A percentile compares a stretch with the other conserved stretches of the same genome.
Evolutionary conservation across 2,329 filamentous ascomycete genomes (phyloP).

Genomic region (Cytospora chrysosperma): DNA sequence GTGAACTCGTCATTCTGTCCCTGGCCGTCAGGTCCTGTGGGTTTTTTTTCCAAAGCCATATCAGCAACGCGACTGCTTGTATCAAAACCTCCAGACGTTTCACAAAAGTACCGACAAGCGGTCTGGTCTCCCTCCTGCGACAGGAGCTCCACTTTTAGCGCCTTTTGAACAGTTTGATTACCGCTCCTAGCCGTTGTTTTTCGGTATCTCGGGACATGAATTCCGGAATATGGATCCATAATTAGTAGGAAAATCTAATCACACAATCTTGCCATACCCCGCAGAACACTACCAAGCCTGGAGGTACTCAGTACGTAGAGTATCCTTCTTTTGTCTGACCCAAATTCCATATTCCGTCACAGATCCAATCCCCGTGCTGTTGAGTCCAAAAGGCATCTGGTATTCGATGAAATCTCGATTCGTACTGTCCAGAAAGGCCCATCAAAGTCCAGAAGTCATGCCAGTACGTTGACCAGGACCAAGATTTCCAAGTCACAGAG

Average conservation of each 20-base stretch:
- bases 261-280: too few relatives aligned
- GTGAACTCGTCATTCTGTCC: too few relatives aligned
- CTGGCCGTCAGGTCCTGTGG: too few relatives aligned
- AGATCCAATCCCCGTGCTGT: slow-evolving; percentile 28
- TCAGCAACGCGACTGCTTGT: too few relatives aligned
- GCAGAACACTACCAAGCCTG: background rate
- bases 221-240: too few relatives aligned
- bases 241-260: too few relatives aligned
- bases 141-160: too few relatives aligned
- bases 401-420: slow-evolving; percentile 28
- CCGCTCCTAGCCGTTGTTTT: too few relatives aligned
- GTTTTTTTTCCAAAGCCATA: too few relatives aligned
- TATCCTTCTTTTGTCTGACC: slow-evolving; percentile 22
- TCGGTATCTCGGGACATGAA: slow-evolving; percentile 27
- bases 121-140: too few relatives aligned
- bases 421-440: slow-evolving; percentile 26
- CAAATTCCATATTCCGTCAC: slow-evolving; percentile 31
- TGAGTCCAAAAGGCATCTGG: slow-evolving; percentile 27
- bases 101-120: too few relatives aligned
- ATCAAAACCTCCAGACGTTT: too few relatives aligned
- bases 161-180: slow-evolving; percentile 20
- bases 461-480: slow-evolving; percentile 8
- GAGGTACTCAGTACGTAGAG: background rate
- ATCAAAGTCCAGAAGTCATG: slow-evolving; percentile 29
- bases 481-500: slow-evolving; percentile 10